phyloP scores from a whole-genome alignment of 495 filamentous ascomycete species.

The Aspergillus sparsus region DNA sequence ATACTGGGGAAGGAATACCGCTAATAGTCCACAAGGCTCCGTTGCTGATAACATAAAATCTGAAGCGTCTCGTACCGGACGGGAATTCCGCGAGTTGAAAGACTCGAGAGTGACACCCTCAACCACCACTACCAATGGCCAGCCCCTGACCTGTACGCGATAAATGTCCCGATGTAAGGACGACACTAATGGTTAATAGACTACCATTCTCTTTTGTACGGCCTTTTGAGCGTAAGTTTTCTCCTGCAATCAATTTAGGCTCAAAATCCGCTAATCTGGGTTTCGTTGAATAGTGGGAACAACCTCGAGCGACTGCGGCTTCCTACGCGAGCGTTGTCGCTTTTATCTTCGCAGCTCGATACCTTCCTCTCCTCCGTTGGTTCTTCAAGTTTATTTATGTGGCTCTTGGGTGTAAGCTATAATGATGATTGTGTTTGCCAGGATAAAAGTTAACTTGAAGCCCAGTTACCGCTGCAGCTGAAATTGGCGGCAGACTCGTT shows the following conservation, averaged over 20 bases:
- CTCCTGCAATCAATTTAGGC: background rate
- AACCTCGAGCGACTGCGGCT: constrained; percentile 78
- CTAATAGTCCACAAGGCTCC: constrained; percentile 58
- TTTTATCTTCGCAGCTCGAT: constrained; percentile 87
- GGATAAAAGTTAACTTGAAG: constrained; percentile 3
- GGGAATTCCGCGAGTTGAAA: constrained; percentile 76
- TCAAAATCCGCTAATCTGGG: background rate
- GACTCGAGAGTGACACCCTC: constrained; percentile 67
- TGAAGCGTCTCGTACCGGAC: constrained; percentile 66
- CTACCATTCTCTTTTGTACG: constrained; percentile 95
- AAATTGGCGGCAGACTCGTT: constrained; percentile 73
- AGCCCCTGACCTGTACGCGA: constrained; percentile 75
- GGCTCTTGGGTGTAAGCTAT: constrained; percentile 59
- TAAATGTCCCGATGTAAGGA: constrained; percentile 8
- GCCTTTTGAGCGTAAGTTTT: constrained; percentile 71
- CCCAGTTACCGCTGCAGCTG: constrained; percentile 70
- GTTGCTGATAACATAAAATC: constrained; percentile 76
- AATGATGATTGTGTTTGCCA: background rate
- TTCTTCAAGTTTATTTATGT: constrained; percentile 82
- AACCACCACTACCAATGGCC: constrained; percentile 73
- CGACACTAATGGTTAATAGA: constrained; percentile 42
- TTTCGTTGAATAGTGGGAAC: constrained; percentile 58
- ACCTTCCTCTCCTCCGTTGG: constrained; percentile 85
- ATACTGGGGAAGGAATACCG: constrained; percentile 22
- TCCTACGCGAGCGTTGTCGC: constrained; percentile 72